Evolutionary conservation across 176 grass and related monocot species (phyloP), one percentile per base, ranked within the genome.

Genomic region (bread wheat (Triticum aestivum)): DNA sequence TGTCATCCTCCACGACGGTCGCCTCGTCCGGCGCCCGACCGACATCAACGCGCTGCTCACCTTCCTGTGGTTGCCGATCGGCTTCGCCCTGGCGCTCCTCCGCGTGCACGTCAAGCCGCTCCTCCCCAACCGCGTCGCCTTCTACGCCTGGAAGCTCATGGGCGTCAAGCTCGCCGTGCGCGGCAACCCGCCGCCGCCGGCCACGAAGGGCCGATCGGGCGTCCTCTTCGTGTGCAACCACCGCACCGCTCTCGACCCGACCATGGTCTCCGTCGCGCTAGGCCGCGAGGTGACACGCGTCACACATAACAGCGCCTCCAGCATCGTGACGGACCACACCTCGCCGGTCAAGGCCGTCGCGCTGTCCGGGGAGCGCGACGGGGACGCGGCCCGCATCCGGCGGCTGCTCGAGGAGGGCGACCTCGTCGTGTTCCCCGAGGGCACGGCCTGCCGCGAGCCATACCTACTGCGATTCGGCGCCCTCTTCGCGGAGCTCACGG

Each of bases 171-270:
- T 97, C 6, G 88, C 84, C 29, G 95, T 97, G 54, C 84, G 84
- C 62, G 92, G 92, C 24, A 34, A 27, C 24, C 90, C 86, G 4
- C 94, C 92, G 12, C 89, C 87, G 61, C 54, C 84, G 32, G 15
- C 84, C n/a, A 79, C 73, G 59, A 81, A 86, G 21, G 49, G 89
- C 8, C 84, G 84, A 35, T 70, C 75, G 0, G 92, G 89, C 12
- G 84, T 91, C 32, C 87, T 97, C 24, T 88, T 94, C 45, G 92
- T 95, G 44, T 97, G 95, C 87, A 97, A 94, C 89, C 89, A 94
- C 82, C 95, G 90, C 54, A 94, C 79, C 37, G 32, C 84, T 37
- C 89, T 94, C 26, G 95, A 97, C 61, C 80, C 76, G 1, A 34
- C 88, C 34, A 72, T 80, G 29, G 63, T 92, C 24, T 71, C 82